Percentiles rank a stretch among this genome's conserved stretches.
phyloP scores from a whole-genome alignment of 371 early-diverging fungal genomes.

The Mortierella sp. region DNA sequence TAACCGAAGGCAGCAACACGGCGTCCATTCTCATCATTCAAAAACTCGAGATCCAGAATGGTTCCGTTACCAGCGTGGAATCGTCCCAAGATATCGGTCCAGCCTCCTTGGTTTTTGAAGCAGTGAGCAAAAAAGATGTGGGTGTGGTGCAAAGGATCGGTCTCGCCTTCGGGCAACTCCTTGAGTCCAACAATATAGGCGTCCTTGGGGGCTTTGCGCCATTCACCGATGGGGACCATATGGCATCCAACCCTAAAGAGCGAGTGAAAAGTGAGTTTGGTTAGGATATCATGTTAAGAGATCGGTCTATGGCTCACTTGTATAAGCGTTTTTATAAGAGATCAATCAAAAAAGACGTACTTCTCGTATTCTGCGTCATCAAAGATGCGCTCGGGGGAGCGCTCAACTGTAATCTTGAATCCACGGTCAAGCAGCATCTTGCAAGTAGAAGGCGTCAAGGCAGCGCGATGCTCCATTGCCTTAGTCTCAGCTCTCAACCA shows the following conservation, averaged over 20 bases:
- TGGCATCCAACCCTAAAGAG: constrained; percentile 79
- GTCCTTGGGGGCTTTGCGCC: constrained; percentile 90
- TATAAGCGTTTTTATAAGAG: too few species aligned
- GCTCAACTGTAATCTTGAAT: constrained; percentile 93
- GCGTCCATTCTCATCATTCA: constrained; percentile 86
- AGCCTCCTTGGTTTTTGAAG: constrained; percentile 96
- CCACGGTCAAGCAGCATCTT: constrained; percentile 81
- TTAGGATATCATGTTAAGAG: background rate
- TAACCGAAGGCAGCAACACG: constrained; percentile 98
- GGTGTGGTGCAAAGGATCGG: constrained; percentile 89
- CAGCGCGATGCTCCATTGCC: constrained; percentile 95
- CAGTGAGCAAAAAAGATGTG: constrained; percentile 99
- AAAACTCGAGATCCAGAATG: constrained; percentile 94
- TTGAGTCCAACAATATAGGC: constrained; percentile 96
- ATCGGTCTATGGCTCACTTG: too few species aligned
- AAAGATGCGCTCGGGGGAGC: constrained; percentile 86
- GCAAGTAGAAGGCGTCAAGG: constrained; percentile 90
- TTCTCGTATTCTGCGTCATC: constrained; percentile 88
- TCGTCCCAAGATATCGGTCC: constrained; percentile 88
- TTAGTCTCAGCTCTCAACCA: constrained; percentile 98
- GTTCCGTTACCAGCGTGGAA: constrained; percentile 91
- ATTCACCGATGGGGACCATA: constrained; percentile 82
- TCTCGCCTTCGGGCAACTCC: constrained; percentile 96
- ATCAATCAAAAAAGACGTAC: constrained; percentile 59
- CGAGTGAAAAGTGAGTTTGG: background rate